These are phyloP conservation scores for Leptographium flavum DNA, from an alignment of 2,329 filamentous ascomycete species.

Conservation along the genomic window DNA sequence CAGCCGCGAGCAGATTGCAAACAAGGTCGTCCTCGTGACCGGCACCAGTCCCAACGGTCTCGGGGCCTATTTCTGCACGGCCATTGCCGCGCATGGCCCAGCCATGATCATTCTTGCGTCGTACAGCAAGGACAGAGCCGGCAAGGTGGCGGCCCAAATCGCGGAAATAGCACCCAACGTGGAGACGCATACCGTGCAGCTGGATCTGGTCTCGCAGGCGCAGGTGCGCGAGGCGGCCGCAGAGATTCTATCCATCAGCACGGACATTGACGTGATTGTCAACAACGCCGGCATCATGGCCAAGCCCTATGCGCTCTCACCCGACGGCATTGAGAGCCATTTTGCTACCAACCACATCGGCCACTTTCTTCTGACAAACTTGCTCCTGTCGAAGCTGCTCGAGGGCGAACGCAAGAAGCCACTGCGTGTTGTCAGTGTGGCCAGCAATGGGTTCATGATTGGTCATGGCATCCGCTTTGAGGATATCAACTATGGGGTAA, in stretches of 20 bases:
- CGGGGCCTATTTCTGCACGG: too few species aligned
- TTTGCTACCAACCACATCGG: conserved; percentile 35
- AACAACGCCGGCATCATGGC: conserved; percentile 31
- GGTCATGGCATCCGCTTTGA: conserved; percentile 1
- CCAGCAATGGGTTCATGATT: conserved; percentile 1
- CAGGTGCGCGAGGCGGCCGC: conserved; percentile 22
- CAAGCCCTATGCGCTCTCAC: conserved; percentile 18
- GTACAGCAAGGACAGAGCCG: too few species aligned
- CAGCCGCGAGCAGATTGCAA: too few species aligned
- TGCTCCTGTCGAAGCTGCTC: conserved; percentile 27
- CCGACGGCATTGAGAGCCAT: conserved; percentile 27
- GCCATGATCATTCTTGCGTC: too few species aligned
- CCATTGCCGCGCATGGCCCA: too few species aligned
- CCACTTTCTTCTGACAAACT: conserved; percentile 33
- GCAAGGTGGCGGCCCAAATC: too few species aligned
- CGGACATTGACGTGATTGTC: conserved; percentile 24
- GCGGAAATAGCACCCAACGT: too few species aligned
- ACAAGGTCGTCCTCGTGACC: too few species aligned
- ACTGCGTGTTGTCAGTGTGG: conserved; percentile 7
- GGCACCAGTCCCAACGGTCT: too few species aligned
- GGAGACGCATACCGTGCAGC: too few species aligned
- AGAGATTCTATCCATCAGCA: conserved; percentile 17
- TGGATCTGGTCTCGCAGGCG: conserved; percentile 24
- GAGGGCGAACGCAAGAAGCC: conserved; percentile 5
- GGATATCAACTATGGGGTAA: conserved; percentile 13